A percentile compares a stretch with the other conserved stretches of the same genome.
Evolutionary conservation across 805 yeast species (phyloP).

Genomic region (Nakazawaea ishiwadae): DNA sequence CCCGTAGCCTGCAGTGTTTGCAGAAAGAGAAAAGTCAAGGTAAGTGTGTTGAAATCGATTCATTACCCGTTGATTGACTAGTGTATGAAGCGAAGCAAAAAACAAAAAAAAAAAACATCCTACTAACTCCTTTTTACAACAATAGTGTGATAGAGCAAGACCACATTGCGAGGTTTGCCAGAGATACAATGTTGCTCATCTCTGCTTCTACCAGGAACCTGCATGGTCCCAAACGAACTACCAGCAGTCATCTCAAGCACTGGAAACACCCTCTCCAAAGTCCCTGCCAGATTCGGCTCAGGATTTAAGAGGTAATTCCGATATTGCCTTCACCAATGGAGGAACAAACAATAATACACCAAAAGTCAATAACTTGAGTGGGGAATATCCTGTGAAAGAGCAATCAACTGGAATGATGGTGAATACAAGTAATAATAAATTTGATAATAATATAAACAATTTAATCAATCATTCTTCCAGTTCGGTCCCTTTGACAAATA

Average conservation of each 20-base stretch:
- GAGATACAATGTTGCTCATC: slow-evolving; percentile 22
- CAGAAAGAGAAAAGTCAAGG: slow-evolving; percentile 41
- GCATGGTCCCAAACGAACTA: slow-evolving; percentile 17
- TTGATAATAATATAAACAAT: slow-evolving; percentile 2
- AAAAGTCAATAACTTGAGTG: no score
- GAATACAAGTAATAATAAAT: neutral
- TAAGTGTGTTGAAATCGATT: slow-evolving; percentile 31
- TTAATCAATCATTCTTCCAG: slow-evolving; percentile 1
- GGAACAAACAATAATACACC: neutral
- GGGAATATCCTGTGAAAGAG: no score
- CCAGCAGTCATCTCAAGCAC: neutral
- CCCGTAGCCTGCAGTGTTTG: slow-evolving; percentile 44
- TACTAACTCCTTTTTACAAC: neutral
- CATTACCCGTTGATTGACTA: no score
- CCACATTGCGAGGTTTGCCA: slow-evolving; percentile 30
- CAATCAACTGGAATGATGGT: no score
- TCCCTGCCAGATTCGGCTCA: no score
- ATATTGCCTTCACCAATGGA: neutral
- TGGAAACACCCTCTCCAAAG: no score
- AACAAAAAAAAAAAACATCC: no score
- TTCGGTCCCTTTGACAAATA: neutral
- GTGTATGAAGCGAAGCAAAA: no score
- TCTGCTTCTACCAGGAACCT: slow-evolving; percentile 27
- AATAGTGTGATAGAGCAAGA: slow-evolving; percentile 28
- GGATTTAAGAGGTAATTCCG: neutral